A percentile compares a stretch with the other conserved stretches of the same genome.
Evolutionary conservation across 83 land plant genomes (phyloP).

Genomic region (Diphasiastrum complanatum): DNA sequence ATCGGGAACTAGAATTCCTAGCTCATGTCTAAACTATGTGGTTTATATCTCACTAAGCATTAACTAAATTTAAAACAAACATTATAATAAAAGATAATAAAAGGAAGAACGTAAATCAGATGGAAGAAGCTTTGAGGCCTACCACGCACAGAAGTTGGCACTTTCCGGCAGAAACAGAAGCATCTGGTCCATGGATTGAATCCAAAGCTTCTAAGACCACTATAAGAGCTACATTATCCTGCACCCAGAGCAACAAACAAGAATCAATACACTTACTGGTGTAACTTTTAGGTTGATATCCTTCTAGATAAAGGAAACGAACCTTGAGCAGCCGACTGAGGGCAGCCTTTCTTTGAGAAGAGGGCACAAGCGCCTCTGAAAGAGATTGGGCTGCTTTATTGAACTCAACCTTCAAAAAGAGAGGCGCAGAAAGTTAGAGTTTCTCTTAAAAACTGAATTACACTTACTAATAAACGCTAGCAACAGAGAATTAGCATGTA

Average conservation of each 20-base stretch:
- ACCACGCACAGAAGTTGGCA: slow-evolving; percentile 91
- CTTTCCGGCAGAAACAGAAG: slow-evolving; percentile 55
- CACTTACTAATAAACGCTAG: background rate
- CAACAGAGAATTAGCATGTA: background rate
- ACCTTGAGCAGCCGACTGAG: slow-evolving; percentile 86
- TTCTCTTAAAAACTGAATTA: too few species aligned
- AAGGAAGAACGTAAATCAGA: background rate
- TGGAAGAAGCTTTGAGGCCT: too few species aligned
- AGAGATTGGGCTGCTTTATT: slow-evolving; percentile 97
- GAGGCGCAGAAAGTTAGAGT: too few species aligned
- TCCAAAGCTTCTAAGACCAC: slow-evolving; percentile 84
- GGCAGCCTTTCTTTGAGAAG: slow-evolving; percentile 70
- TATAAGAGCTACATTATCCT: slow-evolving; percentile 97
- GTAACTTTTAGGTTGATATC: slow-evolving; percentile 4
- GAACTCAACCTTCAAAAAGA: slow-evolving; percentile 83
- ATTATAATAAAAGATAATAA: background rate
- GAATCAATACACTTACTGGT: background rate
- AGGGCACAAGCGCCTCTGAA: slow-evolving; percentile 65
- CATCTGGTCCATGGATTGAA: slow-evolving; percentile 52
- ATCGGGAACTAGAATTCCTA: too few species aligned
- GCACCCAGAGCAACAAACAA: slow-evolving; percentile 7
- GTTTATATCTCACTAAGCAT: too few species aligned
- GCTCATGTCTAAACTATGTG: too few species aligned
- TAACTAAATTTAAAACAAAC: too few species aligned
- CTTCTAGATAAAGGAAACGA: background rate